Percentiles rank a stretch among this genome's conserved stretches.
Conservation (phyloP, 805 yeast genomes). For the Wickerhamomyces xylosicus region DNA sequence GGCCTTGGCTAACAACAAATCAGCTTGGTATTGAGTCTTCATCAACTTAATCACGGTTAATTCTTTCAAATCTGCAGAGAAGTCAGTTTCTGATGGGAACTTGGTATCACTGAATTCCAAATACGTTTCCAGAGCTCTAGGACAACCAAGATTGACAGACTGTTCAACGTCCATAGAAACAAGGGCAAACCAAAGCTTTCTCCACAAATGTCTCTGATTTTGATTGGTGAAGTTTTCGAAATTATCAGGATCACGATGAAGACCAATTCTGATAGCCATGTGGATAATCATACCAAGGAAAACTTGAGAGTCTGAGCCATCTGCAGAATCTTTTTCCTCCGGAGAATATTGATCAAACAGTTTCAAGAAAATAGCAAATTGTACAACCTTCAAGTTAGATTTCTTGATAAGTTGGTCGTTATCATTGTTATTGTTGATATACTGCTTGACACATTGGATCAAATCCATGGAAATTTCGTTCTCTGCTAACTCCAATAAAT, state of each 20-base stretch:
- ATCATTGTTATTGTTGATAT: slow-evolving; percentile 20
- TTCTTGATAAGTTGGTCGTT: slow-evolving; percentile 25
- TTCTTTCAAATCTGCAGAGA: slow-evolving; percentile 27
- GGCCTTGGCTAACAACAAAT: slow-evolving; percentile 29
- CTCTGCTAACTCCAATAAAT: slow-evolving; percentile 27
- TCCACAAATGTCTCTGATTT: slow-evolving; percentile 35
- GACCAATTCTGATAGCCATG: slow-evolving; percentile 58
- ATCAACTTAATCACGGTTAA: slow-evolving; percentile 36
- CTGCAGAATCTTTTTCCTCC: slow-evolving; percentile 47
- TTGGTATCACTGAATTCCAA: slow-evolving; percentile 32
- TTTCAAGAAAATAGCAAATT: slow-evolving; percentile 48
- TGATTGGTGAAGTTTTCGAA: slow-evolving; percentile 33
- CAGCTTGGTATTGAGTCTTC: slow-evolving; percentile 35
- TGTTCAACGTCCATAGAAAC: slow-evolving; percentile 31
- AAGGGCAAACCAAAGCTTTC: slow-evolving; percentile 49
- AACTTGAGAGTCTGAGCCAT: slow-evolving; percentile 49
- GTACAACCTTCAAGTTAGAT: slow-evolving; percentile 41
- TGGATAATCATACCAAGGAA: slow-evolving; percentile 47
- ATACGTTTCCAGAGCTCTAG: slow-evolving; percentile 26
- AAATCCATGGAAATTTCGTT: slow-evolving; percentile 30
- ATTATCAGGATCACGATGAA: slow-evolving; percentile 56
- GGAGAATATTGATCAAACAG: slow-evolving; percentile 47
- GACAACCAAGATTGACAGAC: slow-evolving; percentile 30
- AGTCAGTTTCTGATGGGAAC: slow-evolving; percentile 25
- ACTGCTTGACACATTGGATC: slow-evolving; percentile 34